Conservation (phyloP, 495 filamentous ascomycete species). For the Penicillium soppii region DNA sequence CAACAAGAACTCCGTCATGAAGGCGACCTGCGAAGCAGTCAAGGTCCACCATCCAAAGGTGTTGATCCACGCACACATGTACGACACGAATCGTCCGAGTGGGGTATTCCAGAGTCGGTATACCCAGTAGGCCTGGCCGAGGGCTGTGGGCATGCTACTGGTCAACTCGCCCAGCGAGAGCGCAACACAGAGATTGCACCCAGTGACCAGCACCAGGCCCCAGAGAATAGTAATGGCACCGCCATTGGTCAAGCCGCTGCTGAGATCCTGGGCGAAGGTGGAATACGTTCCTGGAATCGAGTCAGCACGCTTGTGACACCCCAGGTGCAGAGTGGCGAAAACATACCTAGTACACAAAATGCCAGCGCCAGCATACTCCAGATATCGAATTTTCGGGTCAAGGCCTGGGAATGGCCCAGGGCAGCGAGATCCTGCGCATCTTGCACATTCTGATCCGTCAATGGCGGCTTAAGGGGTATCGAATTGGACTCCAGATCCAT, state of each 20-base stretch:
- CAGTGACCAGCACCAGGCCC: constrained; percentile 47
- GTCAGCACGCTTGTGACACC: neutral
- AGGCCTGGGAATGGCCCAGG: constrained; percentile 51
- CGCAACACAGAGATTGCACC: constrained; percentile 48
- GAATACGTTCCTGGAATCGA: constrained; percentile 39
- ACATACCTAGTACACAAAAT: constrained; percentile 45
- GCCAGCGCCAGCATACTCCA: constrained; percentile 50
- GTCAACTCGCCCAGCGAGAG: constrained; percentile 48
- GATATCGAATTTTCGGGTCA: constrained; percentile 49
- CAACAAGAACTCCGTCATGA: constrained; percentile 50
- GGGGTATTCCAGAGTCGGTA: constrained; percentile 40
- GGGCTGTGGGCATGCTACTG: constrained; percentile 49
- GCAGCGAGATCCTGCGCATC: constrained; percentile 49
- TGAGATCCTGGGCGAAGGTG: constrained; percentile 48
- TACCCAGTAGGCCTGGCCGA: constrained; percentile 51
- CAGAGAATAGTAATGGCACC: constrained; percentile 49
- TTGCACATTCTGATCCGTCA: constrained; percentile 29
- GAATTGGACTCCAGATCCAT: constrained; percentile 40
- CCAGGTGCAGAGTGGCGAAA: neutral
- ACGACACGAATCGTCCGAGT: constrained; percentile 40
- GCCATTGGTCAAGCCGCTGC: constrained; percentile 47
- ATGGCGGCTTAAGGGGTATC: constrained; percentile 30
- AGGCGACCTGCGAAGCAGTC: constrained; percentile 46
- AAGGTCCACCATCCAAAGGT: constrained; percentile 53
- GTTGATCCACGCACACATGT: constrained; percentile 54